These are phyloP conservation scores for Malassezia equina DNA, from an alignment of 1,284 basidiomycete species.

Conservation along the genomic window DNA sequence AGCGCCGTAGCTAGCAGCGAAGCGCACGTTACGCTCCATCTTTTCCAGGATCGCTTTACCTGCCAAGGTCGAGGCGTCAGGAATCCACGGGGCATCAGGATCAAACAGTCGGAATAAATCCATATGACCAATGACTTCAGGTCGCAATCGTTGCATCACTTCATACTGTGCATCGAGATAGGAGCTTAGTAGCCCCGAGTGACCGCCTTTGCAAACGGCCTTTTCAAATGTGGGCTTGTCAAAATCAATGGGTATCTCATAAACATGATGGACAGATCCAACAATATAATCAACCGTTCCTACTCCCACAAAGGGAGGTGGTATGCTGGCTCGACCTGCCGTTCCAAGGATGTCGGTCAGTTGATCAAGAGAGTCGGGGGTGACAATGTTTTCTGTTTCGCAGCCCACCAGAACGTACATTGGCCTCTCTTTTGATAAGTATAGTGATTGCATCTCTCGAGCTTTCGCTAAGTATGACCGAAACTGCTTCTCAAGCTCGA, in stretches of 20 bases:
- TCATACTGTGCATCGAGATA: slow-evolving; percentile 41
- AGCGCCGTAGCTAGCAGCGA: slow-evolving; percentile 70
- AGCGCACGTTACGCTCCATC: slow-evolving; percentile 65
- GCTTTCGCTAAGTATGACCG: slow-evolving; percentile 64
- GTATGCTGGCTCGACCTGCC: neutral
- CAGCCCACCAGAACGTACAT: slow-evolving; percentile 77
- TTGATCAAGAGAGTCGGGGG: slow-evolving; percentile 55
- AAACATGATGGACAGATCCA: slow-evolving; percentile 85
- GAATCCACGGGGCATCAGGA: slow-evolving; percentile 13
- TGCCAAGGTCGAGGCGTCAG: slow-evolving; percentile 57
- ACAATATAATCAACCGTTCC: slow-evolving; percentile 72
- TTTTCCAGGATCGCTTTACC: slow-evolving; percentile 52
- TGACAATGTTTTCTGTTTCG: slow-evolving; percentile 81
- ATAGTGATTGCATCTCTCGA: slow-evolving; percentile 57
- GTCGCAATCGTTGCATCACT: slow-evolving; percentile 55
- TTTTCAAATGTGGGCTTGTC: slow-evolving; percentile 62
- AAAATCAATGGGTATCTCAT: slow-evolving; percentile 83
- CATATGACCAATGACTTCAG: slow-evolving; percentile 85
- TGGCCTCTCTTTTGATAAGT: neutral
- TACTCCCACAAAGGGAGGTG: slow-evolving; percentile 7
- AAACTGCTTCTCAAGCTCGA: slow-evolving; percentile 57
- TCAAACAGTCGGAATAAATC: slow-evolving; percentile 53
- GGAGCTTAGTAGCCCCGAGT: slow-evolving; percentile 17
- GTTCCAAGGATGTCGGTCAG: slow-evolving; percentile 50
- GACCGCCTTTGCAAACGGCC: slow-evolving; percentile 50